phyloP scores from a whole-genome alignment of 2,329 filamentous ascomycete species.

The Shiraia bambusicola region DNA sequence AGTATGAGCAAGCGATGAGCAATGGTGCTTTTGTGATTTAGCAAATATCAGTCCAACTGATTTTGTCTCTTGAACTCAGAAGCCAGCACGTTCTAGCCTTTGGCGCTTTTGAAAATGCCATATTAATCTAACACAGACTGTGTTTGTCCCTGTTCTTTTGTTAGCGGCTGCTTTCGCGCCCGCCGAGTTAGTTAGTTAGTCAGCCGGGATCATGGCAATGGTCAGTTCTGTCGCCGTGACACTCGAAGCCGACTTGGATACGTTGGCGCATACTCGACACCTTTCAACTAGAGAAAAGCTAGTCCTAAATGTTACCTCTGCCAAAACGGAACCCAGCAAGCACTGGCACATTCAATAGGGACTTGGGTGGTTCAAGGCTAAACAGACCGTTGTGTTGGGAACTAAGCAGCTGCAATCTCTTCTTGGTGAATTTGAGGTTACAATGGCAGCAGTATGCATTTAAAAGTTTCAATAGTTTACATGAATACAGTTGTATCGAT shows the following conservation, averaged over 20 bases:
- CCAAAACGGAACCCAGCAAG: slow-evolving; percentile 55
- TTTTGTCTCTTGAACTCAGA: no score
- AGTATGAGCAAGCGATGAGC: slow-evolving; percentile 46
- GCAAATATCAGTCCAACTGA: no score
- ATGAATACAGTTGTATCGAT: no score
- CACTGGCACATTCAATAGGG: no score
- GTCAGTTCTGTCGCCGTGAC: slow-evolving; percentile 1
- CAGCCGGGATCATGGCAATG: slow-evolving; percentile 19
- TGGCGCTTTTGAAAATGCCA: slow-evolving; percentile 37
- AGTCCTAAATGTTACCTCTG: slow-evolving; percentile 48
- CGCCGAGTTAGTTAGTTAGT: slow-evolving; percentile 1
- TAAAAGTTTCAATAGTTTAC: no score
- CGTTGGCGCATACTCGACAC: slow-evolving; percentile 22
- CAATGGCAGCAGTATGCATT: no score
- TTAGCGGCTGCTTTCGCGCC: slow-evolving; percentile 9
- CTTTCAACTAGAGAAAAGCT: slow-evolving; percentile 46
- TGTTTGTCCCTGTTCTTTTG: no score
- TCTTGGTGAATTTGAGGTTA: no score
- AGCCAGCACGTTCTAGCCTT: background rate
- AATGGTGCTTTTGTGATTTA: slow-evolving; percentile 23
- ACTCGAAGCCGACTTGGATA: slow-evolving; percentile 3
- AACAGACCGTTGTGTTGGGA: slow-evolving; percentile 47
- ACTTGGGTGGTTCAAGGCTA: slow-evolving; percentile 49
- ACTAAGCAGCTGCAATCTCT: slow-evolving; percentile 52
- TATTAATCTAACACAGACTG: slow-evolving; percentile 58